A percentile compares a stretch with the other conserved stretches of the same genome.
phyloP scores from a whole-genome alignment of 2,329 filamentous ascomycete genomes.

The Colletotrichum spaethianum region DNA sequence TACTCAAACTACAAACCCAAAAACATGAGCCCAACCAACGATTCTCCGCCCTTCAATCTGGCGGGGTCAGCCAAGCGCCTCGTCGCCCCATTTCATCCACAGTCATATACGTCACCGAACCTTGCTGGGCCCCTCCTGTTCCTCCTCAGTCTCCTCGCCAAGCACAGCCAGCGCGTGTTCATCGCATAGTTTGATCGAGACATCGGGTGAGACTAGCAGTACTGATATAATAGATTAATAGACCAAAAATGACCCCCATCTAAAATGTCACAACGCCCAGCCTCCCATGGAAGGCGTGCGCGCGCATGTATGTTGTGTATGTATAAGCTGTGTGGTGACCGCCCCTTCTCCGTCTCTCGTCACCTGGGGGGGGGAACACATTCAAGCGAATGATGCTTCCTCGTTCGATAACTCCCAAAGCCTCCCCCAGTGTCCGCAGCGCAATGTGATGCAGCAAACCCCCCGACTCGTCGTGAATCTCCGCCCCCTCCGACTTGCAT shows the following conservation, averaged over 20 bases:
- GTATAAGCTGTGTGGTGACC: not conserved
- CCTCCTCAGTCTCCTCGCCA: not conserved
- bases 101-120: not conserved
- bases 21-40: not conserved
- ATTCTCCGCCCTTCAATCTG: not conserved
- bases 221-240: constrained; percentile 3
- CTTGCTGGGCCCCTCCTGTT: not conserved
- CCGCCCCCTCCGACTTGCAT: not conserved
- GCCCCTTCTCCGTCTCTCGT: not conserved
- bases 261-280: constrained; percentile 6
- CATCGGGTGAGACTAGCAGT: not conserved
- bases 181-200: not conserved
- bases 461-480: not conserved
- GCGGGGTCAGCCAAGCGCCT: too few species aligned
- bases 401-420: not conserved
- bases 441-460: not conserved
- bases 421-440: not conserved
- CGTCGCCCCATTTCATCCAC: not conserved
- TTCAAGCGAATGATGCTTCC: constrained; percentile 4
- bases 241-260: not conserved
- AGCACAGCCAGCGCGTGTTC: not conserved
- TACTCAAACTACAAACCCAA: not conserved
- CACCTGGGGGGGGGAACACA: not conserved
- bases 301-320: not conserved
- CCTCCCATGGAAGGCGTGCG: not conserved